A percentile compares a stretch with the other conserved stretches of the same genome.
Evolutionary conservation across 371 early-diverging fungal species (phyloP).

Genomic region (Circinella umbellata): DNA sequence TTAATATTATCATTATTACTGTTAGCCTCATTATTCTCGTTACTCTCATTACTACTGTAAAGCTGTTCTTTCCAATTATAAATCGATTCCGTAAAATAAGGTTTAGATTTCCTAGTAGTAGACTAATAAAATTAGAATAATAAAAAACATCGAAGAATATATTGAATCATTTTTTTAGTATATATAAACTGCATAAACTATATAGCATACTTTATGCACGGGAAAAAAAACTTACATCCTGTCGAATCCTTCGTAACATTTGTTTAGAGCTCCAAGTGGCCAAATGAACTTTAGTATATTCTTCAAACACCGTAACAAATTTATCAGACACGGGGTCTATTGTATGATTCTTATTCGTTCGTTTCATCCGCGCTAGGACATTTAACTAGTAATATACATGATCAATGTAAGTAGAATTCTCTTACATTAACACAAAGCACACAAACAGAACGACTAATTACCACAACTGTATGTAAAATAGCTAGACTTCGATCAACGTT

Average conservation of each 20-base stretch:
- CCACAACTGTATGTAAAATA: conserved; percentile 37
- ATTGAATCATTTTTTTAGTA: too few relatives aligned
- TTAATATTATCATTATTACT: neutral
- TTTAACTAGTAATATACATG: conserved; percentile 14
- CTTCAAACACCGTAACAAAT: conserved; percentile 20
- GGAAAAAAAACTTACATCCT: conserved; percentile 15
- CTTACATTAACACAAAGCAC: too few relatives aligned
- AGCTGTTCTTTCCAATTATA: neutral
- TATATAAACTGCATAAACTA: too few relatives aligned
- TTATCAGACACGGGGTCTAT: conserved; percentile 16
- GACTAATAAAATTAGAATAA: too few relatives aligned
- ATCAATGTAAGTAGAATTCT: neutral
- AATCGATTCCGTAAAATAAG: too few relatives aligned
- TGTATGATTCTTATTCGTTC: conserved; percentile 8
- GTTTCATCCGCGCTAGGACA: conserved; percentile 26
- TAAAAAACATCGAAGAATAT: neutral
- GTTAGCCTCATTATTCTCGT: neutral
- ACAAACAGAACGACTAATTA: conserved; percentile 12
- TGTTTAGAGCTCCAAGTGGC: conserved; percentile 35
- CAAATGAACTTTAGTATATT: conserved; percentile 26
- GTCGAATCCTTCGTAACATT: conserved; percentile 31
- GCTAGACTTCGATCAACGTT: conserved; percentile 45
- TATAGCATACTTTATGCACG: neutral
- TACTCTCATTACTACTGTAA: neutral
- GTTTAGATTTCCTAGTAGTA: too few relatives aligned